Base-by-base conservation (phyloP, 1,139 yeast genomes). In the Nematodospora anomalae region DNA sequence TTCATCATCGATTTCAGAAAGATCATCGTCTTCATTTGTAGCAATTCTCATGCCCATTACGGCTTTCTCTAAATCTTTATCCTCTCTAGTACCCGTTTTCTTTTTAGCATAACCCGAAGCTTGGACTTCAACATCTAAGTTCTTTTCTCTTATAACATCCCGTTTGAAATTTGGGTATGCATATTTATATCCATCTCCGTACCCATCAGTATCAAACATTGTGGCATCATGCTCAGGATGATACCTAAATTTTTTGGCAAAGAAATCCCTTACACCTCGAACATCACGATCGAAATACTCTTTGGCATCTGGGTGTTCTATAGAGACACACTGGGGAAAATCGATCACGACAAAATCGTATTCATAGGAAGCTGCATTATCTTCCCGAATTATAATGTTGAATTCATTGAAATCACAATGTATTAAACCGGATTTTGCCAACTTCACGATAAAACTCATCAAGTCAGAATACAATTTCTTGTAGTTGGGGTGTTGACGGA, bases 341-440 rank as follows among this genome's bases (percentile, higher is more conserved):
- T 92, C 99, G 51, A 92, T 92, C 16, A 92, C 96, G 16, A 89
- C 83, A 50, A 89, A 87, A 30, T 81, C 86, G 35, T 60, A 64
- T 41, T 79, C 84, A 36, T 74, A 74, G 20, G 65, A 52, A 29
- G 60, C 70, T 26, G 71, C 74, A 7, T 74, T 78, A 7, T 74
- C 78, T 46, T 83, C 81, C 37, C 86, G 71, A 30, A 94, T 84
- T 73, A 92, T 86, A 49, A 92, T 89, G 59, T 92, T 92, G 62
- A 92, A 92, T 60, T 92, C 99, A 60, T 92, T 92, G 62, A 83
- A 92, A 68, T 92, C 99, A 71, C 98, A 90, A 62, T 92, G 99
- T 42, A 92, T 90, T 43, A 92, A 71, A 1, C 99, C 99, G 49
- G 83, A 78, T 51, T 84, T 82, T 3, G 87, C 98, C 41, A 92